Evolutionary conservation across 1,284 basidiomycete species (phyloP).

Genomic region (Dichomitus squalens): DNA sequence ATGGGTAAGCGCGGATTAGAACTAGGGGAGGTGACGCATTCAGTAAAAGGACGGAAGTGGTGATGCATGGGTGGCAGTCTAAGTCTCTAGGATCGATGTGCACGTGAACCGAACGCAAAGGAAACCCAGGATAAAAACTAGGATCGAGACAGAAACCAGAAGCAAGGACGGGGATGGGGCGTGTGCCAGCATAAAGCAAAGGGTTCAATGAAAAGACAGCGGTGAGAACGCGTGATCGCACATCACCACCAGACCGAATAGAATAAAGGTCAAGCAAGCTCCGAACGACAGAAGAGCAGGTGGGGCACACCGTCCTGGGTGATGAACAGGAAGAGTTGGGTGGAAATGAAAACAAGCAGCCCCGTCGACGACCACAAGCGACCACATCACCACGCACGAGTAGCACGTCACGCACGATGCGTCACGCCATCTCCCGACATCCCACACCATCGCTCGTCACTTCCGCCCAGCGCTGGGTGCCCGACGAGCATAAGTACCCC

Average conservation of each 20-base stretch:
- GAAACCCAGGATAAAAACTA: conserved; percentile 17
- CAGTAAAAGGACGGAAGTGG: neutral
- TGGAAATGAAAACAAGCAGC: neutral
- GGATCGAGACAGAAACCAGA: neutral
- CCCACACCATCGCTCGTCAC: conserved; percentile 20
- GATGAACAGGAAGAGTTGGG: neutral
- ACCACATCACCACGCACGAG: neutral
- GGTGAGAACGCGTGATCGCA: neutral
- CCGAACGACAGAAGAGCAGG: neutral
- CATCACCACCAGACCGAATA: neutral
- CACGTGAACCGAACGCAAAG: neutral
- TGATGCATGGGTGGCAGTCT: neutral
- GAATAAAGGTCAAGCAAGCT: neutral
- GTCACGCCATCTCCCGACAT: conserved; percentile 23
- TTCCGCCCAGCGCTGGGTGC: neutral
- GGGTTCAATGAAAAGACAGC: neutral
- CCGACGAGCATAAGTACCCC: conserved; percentile 4
- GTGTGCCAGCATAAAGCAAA: neutral
- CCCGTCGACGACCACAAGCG: neutral
- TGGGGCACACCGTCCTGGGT: neutral
- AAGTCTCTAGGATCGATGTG: too few species aligned
- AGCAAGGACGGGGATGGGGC: neutral
- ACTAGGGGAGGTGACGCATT: conserved; percentile 5
- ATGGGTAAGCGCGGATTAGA: neutral
- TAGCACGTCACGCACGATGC: conserved; percentile 2